Conservation (phyloP, 2,329 filamentous ascomycete genomes). For the Fusarium pininemorale region DNA sequence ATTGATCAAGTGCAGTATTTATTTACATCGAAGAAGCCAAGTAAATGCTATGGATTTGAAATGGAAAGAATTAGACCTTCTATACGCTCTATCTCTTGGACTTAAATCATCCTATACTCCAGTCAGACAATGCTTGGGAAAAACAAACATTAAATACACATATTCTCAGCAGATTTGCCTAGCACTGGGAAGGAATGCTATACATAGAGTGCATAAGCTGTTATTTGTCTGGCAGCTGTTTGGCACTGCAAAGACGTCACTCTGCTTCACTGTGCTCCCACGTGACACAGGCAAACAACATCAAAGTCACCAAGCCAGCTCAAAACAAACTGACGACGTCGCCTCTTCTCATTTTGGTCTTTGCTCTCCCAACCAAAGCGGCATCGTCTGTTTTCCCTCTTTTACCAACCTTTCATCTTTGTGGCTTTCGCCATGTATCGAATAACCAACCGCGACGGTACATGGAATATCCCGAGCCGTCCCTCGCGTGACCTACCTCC, state of each 20-base stretch:
- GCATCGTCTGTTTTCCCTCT: neutral
- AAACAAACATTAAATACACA: neutral
- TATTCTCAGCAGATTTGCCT: neutral
- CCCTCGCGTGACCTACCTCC: fast-evolving
- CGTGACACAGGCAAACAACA: neutral
- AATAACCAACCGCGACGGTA: neutral
- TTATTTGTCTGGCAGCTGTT: neutral
- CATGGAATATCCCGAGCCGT: too few species aligned
- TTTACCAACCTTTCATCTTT: neutral
- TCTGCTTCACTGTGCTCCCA: neutral
- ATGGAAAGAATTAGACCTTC: too few species aligned
- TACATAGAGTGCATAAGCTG: fast-evolving
- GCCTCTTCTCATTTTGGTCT: neutral
- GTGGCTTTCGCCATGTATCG: neutral
- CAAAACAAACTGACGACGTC: neutral
- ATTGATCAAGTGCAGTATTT: too few species aligned
- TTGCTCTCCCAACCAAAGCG: neutral
- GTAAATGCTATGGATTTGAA: too few species aligned
- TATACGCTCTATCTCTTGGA: neutral
- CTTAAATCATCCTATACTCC: too few species aligned
- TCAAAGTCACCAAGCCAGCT: neutral
- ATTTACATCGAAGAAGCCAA: too few species aligned
- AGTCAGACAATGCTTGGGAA: neutral
- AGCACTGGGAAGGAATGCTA: fast-evolving
- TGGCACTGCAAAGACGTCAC: neutral